Evolutionary conservation across 208 protist species (phyloP).

Genomic region (Hexamita inflata): DNA sequence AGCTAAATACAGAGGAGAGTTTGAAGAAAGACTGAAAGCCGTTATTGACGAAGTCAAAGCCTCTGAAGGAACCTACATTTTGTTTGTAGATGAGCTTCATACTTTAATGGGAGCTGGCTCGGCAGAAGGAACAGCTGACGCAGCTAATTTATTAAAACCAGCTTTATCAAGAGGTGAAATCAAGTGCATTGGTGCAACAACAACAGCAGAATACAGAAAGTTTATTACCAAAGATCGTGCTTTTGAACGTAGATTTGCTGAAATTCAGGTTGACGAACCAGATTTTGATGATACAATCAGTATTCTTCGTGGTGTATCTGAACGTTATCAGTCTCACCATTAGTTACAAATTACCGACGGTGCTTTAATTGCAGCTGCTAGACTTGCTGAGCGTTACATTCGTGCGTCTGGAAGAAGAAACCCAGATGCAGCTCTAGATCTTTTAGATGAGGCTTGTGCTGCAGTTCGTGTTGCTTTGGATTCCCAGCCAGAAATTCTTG

Average conservation of each 20-base stretch:
- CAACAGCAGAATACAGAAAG: constrained; percentile 81
- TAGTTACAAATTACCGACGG: constrained; percentile 61
- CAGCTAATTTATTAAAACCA: constrained; percentile 91
- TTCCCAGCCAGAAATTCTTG: constrained; percentile 77
- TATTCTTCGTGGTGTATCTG: constrained; percentile 70
- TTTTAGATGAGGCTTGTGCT: constrained; percentile 84
- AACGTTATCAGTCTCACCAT: constrained; percentile 55
- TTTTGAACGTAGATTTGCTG: constrained; percentile 90
- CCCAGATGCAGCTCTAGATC: constrained; percentile 95
- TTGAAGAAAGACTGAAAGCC: constrained; percentile 95
- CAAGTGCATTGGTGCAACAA: constrained; percentile 84
- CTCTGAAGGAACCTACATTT: constrained; percentile 76
- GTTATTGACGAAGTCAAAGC: constrained; percentile 90
- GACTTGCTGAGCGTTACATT: constrained; percentile 74
- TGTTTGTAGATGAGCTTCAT: constrained; percentile 99
- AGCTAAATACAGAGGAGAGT: constrained; percentile 93
- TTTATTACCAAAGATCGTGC: constrained; percentile 91
- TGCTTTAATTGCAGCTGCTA: constrained; percentile 59
- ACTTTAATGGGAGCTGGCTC: constrained; percentile 78
- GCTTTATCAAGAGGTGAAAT: constrained; percentile 72
- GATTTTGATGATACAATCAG: constrained; percentile 80
- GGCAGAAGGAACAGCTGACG: constrained; percentile 53
- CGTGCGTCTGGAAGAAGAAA: constrained; percentile 64
- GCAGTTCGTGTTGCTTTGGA: constrained; percentile 70
- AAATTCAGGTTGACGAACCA: constrained; percentile 49